phyloP scores from a whole-genome alignment of 1,284 basidiomycete species.

The Acaromyces ingoldii region DNA sequence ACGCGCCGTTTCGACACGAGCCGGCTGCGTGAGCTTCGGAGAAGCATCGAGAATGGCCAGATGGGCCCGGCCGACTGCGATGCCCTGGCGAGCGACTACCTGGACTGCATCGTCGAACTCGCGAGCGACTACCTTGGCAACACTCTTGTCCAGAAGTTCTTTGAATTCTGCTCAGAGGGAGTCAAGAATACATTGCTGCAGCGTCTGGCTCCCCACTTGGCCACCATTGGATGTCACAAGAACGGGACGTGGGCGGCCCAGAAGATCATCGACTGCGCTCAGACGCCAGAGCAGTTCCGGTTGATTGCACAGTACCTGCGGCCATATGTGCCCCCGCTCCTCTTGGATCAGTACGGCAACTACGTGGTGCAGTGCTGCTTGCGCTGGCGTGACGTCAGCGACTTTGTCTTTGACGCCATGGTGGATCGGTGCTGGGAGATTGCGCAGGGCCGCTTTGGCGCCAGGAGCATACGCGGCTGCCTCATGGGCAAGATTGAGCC shows the following conservation, averaged over 20 bases:
- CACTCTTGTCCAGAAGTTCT: conserved; percentile 93
- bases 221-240: conserved; percentile 97
- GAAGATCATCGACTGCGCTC: conserved; percentile 79
- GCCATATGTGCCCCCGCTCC: conserved; percentile 85
- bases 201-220: conserved; percentile 85
- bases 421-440: conserved; percentile 97
- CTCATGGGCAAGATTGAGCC: conserved; percentile 67
- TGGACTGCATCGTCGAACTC: conserved; percentile 75
- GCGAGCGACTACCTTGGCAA: conserved; percentile 99
- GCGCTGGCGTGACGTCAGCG: conserved; percentile 65
- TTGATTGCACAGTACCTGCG: conserved; percentile 79
- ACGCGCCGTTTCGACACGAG: conserved; percentile 69
- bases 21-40: conserved; percentile 86
- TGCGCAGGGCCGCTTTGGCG: conserved; percentile 91
- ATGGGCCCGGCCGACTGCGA: conserved; percentile 85
- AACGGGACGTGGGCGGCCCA: conserved; percentile 99
- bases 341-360: conserved; percentile 94
- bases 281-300: conserved; percentile 77
- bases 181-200: conserved; percentile 86
- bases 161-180: conserved; percentile 75
- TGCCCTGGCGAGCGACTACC: conserved; percentile 76
- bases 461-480: conserved; percentile 93
- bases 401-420: conserved; percentile 97
- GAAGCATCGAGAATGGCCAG: conserved; percentile 74
- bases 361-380: conserved; percentile 95